Percentiles rank a stretch among this genome's conserved stretches.
phyloP scores from a whole-genome alignment of 2,329 filamentous ascomycete genomes.

The Exutisphaerella laricina region DNA sequence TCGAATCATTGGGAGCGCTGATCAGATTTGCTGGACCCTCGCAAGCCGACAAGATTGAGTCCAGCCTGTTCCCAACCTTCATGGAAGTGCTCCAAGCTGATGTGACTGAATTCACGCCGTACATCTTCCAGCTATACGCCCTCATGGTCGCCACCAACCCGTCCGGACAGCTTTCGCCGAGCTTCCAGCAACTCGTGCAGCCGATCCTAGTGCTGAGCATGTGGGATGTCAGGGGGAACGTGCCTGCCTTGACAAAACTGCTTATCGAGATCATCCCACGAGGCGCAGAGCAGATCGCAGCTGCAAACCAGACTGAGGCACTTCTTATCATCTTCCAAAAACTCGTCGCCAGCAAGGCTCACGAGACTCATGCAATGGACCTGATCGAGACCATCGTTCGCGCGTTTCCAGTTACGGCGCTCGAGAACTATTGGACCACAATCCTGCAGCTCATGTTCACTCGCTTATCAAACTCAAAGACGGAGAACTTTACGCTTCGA shows the following conservation, averaged over 20 bases:
- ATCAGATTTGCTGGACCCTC: constrained; percentile 67
- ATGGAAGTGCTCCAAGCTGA: constrained; percentile 73
- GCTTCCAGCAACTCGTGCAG: constrained; percentile 72
- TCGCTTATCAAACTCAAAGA: constrained; percentile 63
- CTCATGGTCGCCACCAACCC: constrained; percentile 84
- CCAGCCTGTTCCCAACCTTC: constrained; percentile 77
- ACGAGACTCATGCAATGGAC: constrained; percentile 83
- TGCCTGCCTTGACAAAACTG: constrained; percentile 82
- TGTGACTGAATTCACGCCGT: constrained; percentile 90
- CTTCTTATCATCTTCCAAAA: constrained; percentile 96
- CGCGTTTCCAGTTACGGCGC: constrained; percentile 64
- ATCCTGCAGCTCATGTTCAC: constrained; percentile 80
- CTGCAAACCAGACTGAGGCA: constrained; percentile 75
- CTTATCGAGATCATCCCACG: constrained; percentile 78
- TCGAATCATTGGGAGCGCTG: constrained; percentile 86
- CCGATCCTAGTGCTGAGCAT: constrained; percentile 74
- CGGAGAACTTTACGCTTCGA: constrained; percentile 77
- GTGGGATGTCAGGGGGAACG: constrained; percentile 90
- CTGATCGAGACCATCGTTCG: constrained; percentile 75
- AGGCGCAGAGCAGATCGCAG: constrained; percentile 64
- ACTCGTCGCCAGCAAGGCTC: constrained; percentile 72
- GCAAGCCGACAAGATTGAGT: constrained; percentile 69
- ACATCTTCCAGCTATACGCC: constrained; percentile 92
- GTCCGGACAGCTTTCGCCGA: constrained; percentile 67
- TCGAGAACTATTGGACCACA: constrained; percentile 72